Base-by-base conservation (phyloP, 2,329 filamentous ascomycete species). In the Pestalotiopsis sp. region DNA sequence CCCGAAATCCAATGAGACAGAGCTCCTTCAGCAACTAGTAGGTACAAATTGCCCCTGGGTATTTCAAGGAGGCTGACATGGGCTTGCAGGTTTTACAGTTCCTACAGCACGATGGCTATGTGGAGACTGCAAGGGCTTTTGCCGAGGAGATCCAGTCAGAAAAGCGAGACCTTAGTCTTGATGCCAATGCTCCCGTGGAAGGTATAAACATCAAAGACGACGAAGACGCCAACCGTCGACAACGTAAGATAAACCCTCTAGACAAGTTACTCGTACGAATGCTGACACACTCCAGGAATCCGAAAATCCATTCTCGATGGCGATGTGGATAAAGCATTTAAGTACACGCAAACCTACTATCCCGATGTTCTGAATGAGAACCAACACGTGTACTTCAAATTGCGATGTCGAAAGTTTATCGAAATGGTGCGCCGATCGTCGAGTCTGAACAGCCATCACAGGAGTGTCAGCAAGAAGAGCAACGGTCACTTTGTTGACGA, bases 71-170 rank as follows among this genome's bases (percentile, higher is more conserved):
- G 41, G 38, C 68, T 76, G 64, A 75, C 49, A 68, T 62, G 27
- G 9, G 49, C 11, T 13, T 39, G 39, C 67, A 86, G 83, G 87
- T 91, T 20, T 86, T 94, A 52, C 95, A 98, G 80, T 98, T 97
- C 73, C 84, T 99, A 14, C 93, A 95, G 49, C 95, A 98, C 74
- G 96, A 98, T 75, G 96, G 96, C 69, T 98, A 98, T 73, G 92
- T 98, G 7, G 95, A 98, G 73, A 97, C 95, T 0, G 95, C 95
- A 9, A 89, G 91, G 71, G 94, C 93, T 0, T 98, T 99, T 83
- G 90, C 93, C 3, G 87, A 92, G 73, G 95, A 98, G 76, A 90
- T 97, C 31, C 87, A 89, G 66, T 83, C 87, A 17, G 93, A 97
- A 78, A 91, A 92, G 74, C 84, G 88, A 74, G 90, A 92, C 9